Evolutionary conservation across 2,329 filamentous ascomycete genomes (phyloP).

Genomic region (Lizonia empirigonia): DNA sequence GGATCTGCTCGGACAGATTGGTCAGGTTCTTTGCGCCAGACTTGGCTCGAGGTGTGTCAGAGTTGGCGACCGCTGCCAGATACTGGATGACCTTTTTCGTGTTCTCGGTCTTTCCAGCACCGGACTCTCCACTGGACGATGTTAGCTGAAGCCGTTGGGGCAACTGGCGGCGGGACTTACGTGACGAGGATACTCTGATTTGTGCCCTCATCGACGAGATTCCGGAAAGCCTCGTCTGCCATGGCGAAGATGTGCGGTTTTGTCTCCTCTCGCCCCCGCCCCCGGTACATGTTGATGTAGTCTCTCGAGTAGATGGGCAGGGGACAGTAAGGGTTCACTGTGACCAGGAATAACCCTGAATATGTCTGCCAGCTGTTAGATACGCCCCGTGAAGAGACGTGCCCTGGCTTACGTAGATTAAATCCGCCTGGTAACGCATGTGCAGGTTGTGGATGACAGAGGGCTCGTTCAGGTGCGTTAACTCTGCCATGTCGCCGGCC

Average conservation of each 20-base stretch:
- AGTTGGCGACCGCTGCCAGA: constrained; percentile 87
- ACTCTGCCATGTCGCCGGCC: constrained; percentile 97
- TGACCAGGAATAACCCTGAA: constrained; percentile 94
- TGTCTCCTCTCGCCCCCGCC: constrained; percentile 86
- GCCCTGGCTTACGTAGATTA: constrained; percentile 72
- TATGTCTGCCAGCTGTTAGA: constrained; percentile 70
- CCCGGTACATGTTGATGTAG: constrained; percentile 98
- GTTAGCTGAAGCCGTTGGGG: constrained; percentile 21
- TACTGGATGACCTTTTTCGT: constrained; percentile 99
- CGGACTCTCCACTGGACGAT: constrained; percentile 75
- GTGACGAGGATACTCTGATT: constrained; percentile 99
- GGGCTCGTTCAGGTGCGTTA: constrained; percentile 96
- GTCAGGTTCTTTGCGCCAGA: constrained; percentile 71
- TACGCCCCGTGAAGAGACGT: no score
- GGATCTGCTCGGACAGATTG: constrained; percentile 92
- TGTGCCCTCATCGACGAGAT: constrained; percentile 89
- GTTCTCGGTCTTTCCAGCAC: constrained; percentile 97
- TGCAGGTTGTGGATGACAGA: constrained; percentile 97
- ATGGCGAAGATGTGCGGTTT: constrained; percentile 98
- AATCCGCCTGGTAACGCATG: constrained; percentile 90
- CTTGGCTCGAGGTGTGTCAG: constrained; percentile 69
- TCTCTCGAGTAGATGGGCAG: constrained; percentile 95
- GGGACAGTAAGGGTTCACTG: constrained; percentile 94
- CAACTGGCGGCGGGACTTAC: constrained; percentile 45
- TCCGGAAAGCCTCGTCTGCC: constrained; percentile 95